Evolutionary conservation across 2,329 filamentous ascomycete species (phyloP).

Genomic region (Conoideocrella luteorostrata): DNA sequence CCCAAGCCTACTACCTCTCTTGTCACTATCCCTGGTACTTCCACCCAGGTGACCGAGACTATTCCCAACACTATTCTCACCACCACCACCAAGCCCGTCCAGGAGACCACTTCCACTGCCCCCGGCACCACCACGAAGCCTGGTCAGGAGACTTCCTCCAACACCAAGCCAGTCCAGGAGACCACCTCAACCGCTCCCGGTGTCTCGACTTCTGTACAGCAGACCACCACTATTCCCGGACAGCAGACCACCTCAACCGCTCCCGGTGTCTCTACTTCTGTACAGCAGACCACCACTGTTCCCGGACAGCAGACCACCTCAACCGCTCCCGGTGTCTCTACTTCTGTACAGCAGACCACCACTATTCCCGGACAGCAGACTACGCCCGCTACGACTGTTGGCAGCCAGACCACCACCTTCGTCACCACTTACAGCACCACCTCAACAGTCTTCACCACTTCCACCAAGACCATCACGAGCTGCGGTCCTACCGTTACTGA

Average conservation of each 20-base stretch:
- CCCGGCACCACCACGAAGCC: slow-evolving; percentile 3
- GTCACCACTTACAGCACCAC: slow-evolving; percentile 36
- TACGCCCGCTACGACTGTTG: slow-evolving; percentile 8
- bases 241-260: slow-evolving; percentile 9
- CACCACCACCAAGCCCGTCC: not conserved
- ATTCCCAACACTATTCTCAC: slow-evolving; percentile 3
- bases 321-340: not conserved
- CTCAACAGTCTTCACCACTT: slow-evolving; percentile 46
- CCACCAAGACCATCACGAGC: slow-evolving; percentile 42
- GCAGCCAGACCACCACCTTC: slow-evolving; percentile 12
- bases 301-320: slow-evolving; percentile 9
- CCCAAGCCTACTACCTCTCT: slow-evolving; percentile 2
- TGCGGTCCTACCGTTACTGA: slow-evolving; percentile 39
- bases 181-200: slow-evolving; percentile 3
- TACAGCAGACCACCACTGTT: not conserved
- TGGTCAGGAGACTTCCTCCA: slow-evolving; percentile 2
- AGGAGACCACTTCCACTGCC: slow-evolving; percentile 9
- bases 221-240: not conserved
- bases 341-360: not conserved
- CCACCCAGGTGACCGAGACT: not conserved
- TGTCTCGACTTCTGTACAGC: not conserved
- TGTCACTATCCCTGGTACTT: not conserved
- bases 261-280: not conserved
- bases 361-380: slow-evolving; percentile 1
- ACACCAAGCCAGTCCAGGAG: slow-evolving; percentile 2